Evolutionary conservation across 2,329 filamentous ascomycete species (phyloP).

Genomic region (Trichoderma polysporum): DNA sequence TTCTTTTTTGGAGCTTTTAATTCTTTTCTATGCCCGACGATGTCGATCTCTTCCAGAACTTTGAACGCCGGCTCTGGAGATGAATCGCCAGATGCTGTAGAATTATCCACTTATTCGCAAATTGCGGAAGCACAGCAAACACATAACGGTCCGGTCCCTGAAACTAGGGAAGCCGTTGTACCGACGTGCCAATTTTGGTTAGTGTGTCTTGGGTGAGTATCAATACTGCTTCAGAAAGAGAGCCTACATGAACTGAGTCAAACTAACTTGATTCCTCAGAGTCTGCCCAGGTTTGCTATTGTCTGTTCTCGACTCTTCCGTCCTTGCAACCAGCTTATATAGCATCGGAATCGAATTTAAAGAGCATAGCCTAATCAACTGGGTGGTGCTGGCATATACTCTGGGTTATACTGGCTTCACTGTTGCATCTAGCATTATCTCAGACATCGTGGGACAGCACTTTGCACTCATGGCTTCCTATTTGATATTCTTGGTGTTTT

Average conservation of each 20-base stretch:
- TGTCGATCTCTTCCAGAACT: background rate
- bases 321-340: slow-evolving; percentile 58
- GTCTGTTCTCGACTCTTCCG: slow-evolving; percentile 59
- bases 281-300: slow-evolving; percentile 55
- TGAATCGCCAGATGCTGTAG: background rate
- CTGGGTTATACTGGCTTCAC: slow-evolving; percentile 58
- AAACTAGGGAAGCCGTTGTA: slow-evolving; percentile 23
- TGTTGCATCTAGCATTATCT: slow-evolving; percentile 54
- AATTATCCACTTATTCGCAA: background rate
- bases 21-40: background rate
- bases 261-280: slow-evolving; percentile 31
- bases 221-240: background rate
- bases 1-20: too few species aligned
- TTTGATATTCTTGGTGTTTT: slow-evolving; percentile 56
- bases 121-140: background rate
- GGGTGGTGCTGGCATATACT: slow-evolving; percentile 57
- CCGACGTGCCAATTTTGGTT: slow-evolving; percentile 36
- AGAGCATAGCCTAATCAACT: slow-evolving; percentile 47
- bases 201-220: slow-evolving; percentile 35
- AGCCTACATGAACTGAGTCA: background rate
- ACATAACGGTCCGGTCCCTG: background rate
- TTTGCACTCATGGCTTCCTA: slow-evolving; percentile 52
- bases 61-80: background rate
- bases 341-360: slow-evolving; percentile 54
- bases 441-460: slow-evolving; percentile 55